Evolutionary conservation across 2,329 filamentous ascomycete genomes (phyloP), one percentile per base, ranked within the genome.

Genomic region (Stachybotrys echinatus): DNA sequence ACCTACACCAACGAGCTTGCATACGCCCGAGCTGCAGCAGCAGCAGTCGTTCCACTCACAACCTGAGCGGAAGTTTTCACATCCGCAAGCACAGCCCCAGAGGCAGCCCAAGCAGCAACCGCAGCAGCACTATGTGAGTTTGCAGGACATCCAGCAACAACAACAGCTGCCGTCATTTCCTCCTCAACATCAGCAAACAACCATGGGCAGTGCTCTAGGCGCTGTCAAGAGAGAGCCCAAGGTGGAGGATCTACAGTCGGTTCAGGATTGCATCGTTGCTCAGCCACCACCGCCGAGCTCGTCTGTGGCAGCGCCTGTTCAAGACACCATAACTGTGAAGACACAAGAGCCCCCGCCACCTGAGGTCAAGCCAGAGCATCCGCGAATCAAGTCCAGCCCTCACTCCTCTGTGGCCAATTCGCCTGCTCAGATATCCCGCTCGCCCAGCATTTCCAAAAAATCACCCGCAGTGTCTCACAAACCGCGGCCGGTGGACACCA

Each of bases 401-500:
- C 68, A 65, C 19, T 66, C 69, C 12, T 70, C 70, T 2, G 65
- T 71, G 12, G 61, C 64, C 39, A 72, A 72, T 44, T 74, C 72
- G 5, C 72, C 72, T 2, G 68, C 70, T 5, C 59, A 73, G 4
- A 71, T 67, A 12, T 57, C 64, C 6, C 63, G 66, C 27, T 74
- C 70, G 3, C 69, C 71, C 1, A 68, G 66, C 52, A 67, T 73
- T 23, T 64, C 68, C 2, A 74, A 70, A 51, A 68, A 63, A 47
- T 74, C 72, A 2, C 72, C 74, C 2, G 70, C 71, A 6, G 60
- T 69, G 4, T 65, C 69, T 0, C 62, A 68, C 5, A 72, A 72
- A 54, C 61, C 67, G 7, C 63, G 69, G 4, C 72, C 74, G 8
- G 63, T 74, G 8, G 79, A 82, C 50, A 77, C 75, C 1, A 71